Base-by-base conservation (phyloP, 108 stramenopile genomes). In the Chaetoceros tenuissimus region DNA sequence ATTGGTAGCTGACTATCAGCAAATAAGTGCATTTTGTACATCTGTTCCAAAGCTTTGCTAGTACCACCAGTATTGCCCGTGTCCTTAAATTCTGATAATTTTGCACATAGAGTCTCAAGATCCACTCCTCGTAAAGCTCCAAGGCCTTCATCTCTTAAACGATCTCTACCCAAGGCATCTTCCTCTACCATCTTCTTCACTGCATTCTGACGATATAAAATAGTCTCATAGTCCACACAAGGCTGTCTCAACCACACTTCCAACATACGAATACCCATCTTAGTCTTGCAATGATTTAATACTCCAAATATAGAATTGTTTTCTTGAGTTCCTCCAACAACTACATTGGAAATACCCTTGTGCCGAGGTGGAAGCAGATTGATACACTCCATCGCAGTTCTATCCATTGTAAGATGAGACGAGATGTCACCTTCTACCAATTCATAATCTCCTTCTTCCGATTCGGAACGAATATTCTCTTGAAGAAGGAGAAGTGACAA, bases 171-270 rank as follows among this genome's bases (percentile, higher is more conserved):
- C 19, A 84, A 56, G 2, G 69, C 64, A 52, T 77, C 58, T 20
- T 74, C 63, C 1, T 63, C 57, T n/a, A 94, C 73, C 60, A 89
- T 59, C 5, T 24, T 23, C 13, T 59, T 68, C n/a, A 94, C 85
- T 17, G 80, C 82, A 56, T 80, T 63, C 40, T 94, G 92, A 46
- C 92, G 77, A 21, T 60, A 47, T 50, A 56, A 21, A 45, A 94
- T 81, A 24, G 54, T 59, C 0, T 27, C 49, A 44, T 82, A 60
- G 17, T 82, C 59, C 24, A 88, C 78, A 31, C 84, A 57, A 26
- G 92, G 92, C 59, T 88, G 84, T n/a, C 80, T 64, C 28, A 89
- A 55, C 92, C 92, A 90, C 26, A 77, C 64, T 59, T 83, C 71
- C 51, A 93, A 51, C 28, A 60, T 64, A 0, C 65, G 61, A 55